A percentile compares a stretch with the other conserved stretches of the same genome.
These are phyloP conservation scores for Aspergillus kassunensis DNA, from an alignment of 495 filamentous ascomycete species.

Conservation along the genomic window DNA sequence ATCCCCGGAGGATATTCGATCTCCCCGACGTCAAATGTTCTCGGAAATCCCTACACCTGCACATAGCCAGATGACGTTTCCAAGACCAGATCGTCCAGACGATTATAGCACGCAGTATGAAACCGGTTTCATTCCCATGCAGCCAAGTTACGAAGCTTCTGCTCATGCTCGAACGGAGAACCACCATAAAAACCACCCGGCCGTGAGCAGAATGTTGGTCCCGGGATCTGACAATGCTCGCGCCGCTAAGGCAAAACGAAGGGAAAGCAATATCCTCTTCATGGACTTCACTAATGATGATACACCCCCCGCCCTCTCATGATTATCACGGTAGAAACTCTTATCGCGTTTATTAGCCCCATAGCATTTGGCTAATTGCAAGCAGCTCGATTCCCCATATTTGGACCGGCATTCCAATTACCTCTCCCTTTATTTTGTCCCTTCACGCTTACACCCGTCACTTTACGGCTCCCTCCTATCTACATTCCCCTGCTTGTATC, in stretches of 20 bases:
- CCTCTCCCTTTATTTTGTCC: too few species aligned
- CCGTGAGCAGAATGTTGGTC: conserved; percentile 39
- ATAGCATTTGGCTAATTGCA: conserved; percentile 2
- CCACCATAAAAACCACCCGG: conserved; percentile 24
- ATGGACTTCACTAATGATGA: conserved; percentile 40
- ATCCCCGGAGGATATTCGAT: conserved; percentile 58
- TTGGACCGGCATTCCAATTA: too few species aligned
- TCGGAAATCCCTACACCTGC: conserved; percentile 63
- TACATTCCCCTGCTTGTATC: not conserved
- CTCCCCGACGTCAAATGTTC: conserved; percentile 66
- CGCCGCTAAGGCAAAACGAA: conserved; percentile 47
- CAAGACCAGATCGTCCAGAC: conserved; percentile 21
- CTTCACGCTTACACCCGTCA: too few species aligned
- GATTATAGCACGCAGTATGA: conserved; percentile 37
- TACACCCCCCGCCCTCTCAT: conserved; percentile 18
- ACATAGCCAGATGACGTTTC: conserved; percentile 60
- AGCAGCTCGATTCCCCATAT: conserved; percentile 2
- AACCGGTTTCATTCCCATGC: conserved; percentile 59
- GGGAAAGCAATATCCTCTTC: conserved; percentile 57
- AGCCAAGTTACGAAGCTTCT: conserved; percentile 53
- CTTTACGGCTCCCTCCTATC: not conserved
- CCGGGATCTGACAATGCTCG: conserved; percentile 35
- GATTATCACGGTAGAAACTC: conserved; percentile 22
- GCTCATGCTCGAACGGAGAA: conserved; percentile 21
- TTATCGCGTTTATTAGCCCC: not conserved